phyloP scores from a whole-genome alignment of 495 filamentous ascomycete genomes.

The Tuber microsphaerosporum region DNA sequence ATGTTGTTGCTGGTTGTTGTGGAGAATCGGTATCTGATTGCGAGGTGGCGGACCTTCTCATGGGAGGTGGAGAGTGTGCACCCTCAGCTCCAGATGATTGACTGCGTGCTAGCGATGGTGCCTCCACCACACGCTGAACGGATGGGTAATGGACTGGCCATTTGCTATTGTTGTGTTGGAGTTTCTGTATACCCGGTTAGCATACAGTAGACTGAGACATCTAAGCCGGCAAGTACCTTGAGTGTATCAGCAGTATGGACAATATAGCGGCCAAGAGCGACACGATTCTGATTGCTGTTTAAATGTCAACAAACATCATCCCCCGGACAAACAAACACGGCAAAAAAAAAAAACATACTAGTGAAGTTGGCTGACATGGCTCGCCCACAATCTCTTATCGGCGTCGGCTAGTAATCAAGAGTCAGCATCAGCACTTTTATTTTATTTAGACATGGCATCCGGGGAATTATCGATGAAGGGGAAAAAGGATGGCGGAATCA shows the following conservation, averaged over 20 bases:
- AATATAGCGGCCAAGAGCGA: conserved; percentile 75
- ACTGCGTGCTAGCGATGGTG: conserved; percentile 44
- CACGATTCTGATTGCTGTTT: conserved; percentile 80
- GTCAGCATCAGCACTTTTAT: conserved; percentile 47
- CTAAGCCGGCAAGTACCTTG: conserved; percentile 33
- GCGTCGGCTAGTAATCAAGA: conserved; percentile 47
- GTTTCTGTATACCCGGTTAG: conserved; percentile 49
- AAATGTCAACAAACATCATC: conserved; percentile 42
- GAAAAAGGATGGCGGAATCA: conserved; percentile 49
- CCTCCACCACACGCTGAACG: conserved; percentile 56
- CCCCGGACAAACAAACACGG: background rate
- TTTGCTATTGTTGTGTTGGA: conserved; percentile 79
- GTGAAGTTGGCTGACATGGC: conserved; percentile 64
- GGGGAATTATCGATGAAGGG: conserved; percentile 47
- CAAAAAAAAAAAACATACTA: conserved; percentile 48
- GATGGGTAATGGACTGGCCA: conserved; percentile 97
- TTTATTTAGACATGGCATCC: conserved; percentile 22
- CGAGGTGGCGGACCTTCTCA: conserved; percentile 31
- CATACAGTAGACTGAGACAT: conserved; percentile 8
- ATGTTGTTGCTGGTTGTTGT: conserved; percentile 45
- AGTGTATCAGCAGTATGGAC: conserved; percentile 72
- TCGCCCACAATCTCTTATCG: conserved; percentile 54
- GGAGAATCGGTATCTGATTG: conserved; percentile 47
- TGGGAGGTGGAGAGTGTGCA: conserved; percentile 42
- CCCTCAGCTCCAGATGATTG: conserved; percentile 29